Base-by-base conservation (phyloP, 441 rosid genomes). In the Macaranga tanarius region DNA sequence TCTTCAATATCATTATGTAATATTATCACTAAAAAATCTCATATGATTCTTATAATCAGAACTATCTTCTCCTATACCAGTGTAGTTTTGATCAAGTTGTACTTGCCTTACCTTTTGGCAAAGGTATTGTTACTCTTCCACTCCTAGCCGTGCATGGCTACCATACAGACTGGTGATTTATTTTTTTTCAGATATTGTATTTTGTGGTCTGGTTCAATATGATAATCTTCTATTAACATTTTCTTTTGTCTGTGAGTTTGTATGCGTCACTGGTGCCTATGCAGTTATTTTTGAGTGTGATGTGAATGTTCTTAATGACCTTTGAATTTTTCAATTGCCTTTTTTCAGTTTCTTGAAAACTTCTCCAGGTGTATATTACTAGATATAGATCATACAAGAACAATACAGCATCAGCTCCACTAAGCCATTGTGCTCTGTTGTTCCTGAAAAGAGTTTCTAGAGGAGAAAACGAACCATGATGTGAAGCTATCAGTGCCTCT, bases 301-400 rank as follows among this genome's bases (percentile, higher is more conserved):
- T 44, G 19, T 70, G 65, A 69, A 69, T 42, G 64, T 40, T 58
- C 19, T 58, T 6, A 26, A n/a, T 45, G 7, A 54, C 15, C 16
- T 55, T 69, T 56, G 52, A 23, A 56, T 40, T 42, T 26, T 67
- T n/a, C 8, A 48, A 60, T 26, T 8, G 7, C 51, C 64, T 42
- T 55, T 44, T 48, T 20, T 63, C 55, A 55, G 50, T 51, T 74
- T 10, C 58, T 64, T 73, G 20, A 17, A 61, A 62, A 45, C 7
- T 45, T 64, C 54, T 64, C 10, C 78, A 73, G 76, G 70, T 69
- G 67, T 20, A 59, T 71, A 19, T 52, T 71, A 50, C 56, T 16
- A 10, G 23, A 16, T 17, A 22, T 42, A 62, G 71, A 70, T 64
- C 10, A 17, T 76, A 17, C 20, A 16, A 48, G 63, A 70, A 64